Conservation (phyloP, 2,329 filamentous ascomycete genomes). For the Alternaria metachromatica region DNA sequence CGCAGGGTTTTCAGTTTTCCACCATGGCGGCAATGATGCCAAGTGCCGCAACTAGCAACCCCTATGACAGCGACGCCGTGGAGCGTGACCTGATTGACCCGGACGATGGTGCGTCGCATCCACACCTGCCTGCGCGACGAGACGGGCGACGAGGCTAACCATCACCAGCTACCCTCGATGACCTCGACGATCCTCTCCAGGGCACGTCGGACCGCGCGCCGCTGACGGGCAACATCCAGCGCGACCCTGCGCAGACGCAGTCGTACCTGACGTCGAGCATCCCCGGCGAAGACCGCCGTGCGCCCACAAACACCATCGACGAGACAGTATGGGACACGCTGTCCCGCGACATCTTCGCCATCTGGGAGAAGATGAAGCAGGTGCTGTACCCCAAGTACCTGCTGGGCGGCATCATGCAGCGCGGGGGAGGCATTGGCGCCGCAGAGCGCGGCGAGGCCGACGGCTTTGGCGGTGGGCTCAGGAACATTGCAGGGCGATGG, state of each 20-base stretch:
- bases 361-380: slow-evolving; percentile 98
- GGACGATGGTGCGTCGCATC: slow-evolving; percentile 55
- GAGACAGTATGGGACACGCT: slow-evolving; percentile 98
- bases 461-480: slow-evolving; percentile 54
- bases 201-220: slow-evolving; percentile 75
- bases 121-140: slow-evolving; percentile 12
- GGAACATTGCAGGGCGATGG: slow-evolving; percentile 67
- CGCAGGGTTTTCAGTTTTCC: slow-evolving; percentile 31
- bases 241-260: slow-evolving; percentile 64
- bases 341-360: slow-evolving; percentile 85
- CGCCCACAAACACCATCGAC: slow-evolving; percentile 92
- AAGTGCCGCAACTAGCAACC: slow-evolving; percentile 48
- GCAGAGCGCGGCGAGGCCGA: slow-evolving; percentile 63
- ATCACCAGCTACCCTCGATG: slow-evolving; percentile 77
- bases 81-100: slow-evolving; percentile 61
- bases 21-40: slow-evolving; percentile 57
- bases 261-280: slow-evolving; percentile 88
- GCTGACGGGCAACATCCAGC: slow-evolving; percentile 82
- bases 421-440: slow-evolving; percentile 63
- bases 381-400: slow-evolving; percentile 96
- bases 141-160: slow-evolving; percentile 9
- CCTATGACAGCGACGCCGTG: slow-evolving; percentile 55
- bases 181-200: slow-evolving; percentile 86
- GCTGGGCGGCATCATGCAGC: slow-evolving; percentile 70
- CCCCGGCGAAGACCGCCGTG: slow-evolving; percentile 88